Evolutionary conservation across 345 rosid species (phyloP).

Genomic region (Linum lewisii): DNA sequence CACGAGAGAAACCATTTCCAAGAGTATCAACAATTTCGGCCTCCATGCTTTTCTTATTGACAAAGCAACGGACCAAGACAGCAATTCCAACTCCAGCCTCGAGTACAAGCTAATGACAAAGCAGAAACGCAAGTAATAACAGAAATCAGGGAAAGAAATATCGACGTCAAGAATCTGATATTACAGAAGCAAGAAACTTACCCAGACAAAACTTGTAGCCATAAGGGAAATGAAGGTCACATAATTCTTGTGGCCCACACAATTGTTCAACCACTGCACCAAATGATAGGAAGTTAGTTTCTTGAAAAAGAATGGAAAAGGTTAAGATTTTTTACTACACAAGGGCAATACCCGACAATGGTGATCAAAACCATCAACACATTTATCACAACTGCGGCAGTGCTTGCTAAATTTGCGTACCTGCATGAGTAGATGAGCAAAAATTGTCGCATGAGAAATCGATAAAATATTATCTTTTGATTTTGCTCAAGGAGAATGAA

Average conservation of each 20-base stretch:
- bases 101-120: constrained; percentile 51
- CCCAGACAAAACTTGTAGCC: constrained; percentile 91
- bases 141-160: neutral
- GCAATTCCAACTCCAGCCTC: constrained; percentile 92
- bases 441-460: neutral
- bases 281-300: constrained; percentile 21
- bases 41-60: constrained; percentile 69
- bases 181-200: constrained; percentile 23
- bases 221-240: constrained; percentile 76
- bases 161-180: constrained; percentile 3
- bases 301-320: constrained; percentile 11
- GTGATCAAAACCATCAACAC: constrained; percentile 97
- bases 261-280: constrained; percentile 98
- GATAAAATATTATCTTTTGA: too few relatives aligned
- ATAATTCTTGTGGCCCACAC: constrained; percentile 90
- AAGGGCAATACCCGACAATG: constrained; percentile 77
- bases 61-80: constrained; percentile 82
- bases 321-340: constrained; percentile 10
- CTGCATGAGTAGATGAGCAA: constrained; percentile 31
- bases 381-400: constrained; percentile 93
- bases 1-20: constrained; percentile 94
- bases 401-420: constrained; percentile 95
- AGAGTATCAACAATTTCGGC: constrained; percentile 85
- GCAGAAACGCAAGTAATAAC: neutral
- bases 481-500: too few relatives aligned